Percentiles rank a stretch among this genome's conserved stretches.
Conservation (phyloP, 2,329 filamentous ascomycete genomes). For the Neonectria coccinea region DNA sequence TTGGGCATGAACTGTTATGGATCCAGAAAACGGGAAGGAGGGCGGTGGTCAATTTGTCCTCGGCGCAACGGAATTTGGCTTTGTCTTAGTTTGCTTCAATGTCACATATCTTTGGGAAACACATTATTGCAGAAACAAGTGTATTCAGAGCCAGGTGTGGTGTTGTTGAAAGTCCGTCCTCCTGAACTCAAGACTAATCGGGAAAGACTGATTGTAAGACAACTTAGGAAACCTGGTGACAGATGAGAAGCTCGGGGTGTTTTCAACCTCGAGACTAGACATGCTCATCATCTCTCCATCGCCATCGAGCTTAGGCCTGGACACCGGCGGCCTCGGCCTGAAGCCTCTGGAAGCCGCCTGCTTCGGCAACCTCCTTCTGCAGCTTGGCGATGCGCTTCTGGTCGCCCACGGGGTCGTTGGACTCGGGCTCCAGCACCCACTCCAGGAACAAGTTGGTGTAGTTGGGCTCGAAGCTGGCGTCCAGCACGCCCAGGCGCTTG, state of each 20-base stretch:
- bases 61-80: background rate
- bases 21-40: background rate
- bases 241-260: background rate
- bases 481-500: conserved; percentile 76
- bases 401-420: conserved; percentile 74
- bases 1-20: conserved; percentile 6
- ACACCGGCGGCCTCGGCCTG: conserved; percentile 34
- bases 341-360: conserved; percentile 73
- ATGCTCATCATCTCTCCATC: background rate
- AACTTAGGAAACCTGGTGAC: background rate
- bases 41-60: conserved; percentile 5
- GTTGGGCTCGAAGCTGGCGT: conserved; percentile 74
- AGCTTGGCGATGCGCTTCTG: conserved; percentile 80
- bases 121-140: conserved; percentile 6
- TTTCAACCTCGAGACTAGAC: background rate
- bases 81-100: conserved; percentile 1
- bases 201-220: background rate
- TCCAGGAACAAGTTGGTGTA: conserved; percentile 79
- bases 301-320: conserved; percentile 31
- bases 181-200: conserved; percentile 3
- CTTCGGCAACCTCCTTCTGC: conserved; percentile 73
- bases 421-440: conserved; percentile 74
- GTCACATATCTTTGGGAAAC: background rate
- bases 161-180: conserved; percentile 10
- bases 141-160: conserved; percentile 4